These are phyloP conservation scores for Solanum sejunctum DNA, from an alignment of 257 asterid genomes.

Conservation along the genomic window DNA sequence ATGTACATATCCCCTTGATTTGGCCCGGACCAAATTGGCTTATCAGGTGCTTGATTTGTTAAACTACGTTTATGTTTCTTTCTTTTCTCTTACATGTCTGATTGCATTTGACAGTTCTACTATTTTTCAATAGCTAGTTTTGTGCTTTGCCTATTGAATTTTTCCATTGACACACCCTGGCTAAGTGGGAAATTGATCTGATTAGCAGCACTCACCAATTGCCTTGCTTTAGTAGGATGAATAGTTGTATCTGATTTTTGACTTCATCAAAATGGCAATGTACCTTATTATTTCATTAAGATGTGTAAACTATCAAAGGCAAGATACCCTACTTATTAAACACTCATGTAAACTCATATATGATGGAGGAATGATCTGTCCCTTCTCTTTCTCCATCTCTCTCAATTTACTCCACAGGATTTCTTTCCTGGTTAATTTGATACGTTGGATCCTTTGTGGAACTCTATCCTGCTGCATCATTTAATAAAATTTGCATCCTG, in stretches of 20 bases:
- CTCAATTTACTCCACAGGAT: neutral
- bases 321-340: neutral
- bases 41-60: conserved; percentile 56
- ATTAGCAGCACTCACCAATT: neutral
- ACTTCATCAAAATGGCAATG: neutral
- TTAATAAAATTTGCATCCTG: neutral
- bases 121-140: neutral
- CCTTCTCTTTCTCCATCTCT: neutral
- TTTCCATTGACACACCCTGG: neutral
- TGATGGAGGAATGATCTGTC: neutral
- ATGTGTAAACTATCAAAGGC: neutral
- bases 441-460: neutral
- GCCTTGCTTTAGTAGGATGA: neutral
- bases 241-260: neutral
- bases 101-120: neutral
- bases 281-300: neutral
- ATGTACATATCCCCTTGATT: conserved; percentile 95
- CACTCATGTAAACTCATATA: neutral
- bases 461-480: neutral
- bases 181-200: neutral
- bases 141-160: neutral
- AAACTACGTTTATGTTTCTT: neutral
- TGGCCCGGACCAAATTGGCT: conserved; percentile 97
- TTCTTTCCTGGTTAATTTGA: neutral
- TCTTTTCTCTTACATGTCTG: neutral